A percentile compares a stretch with the other conserved stretches of the same genome.
Evolutionary conservation across 2,329 filamentous ascomycete genomes (phyloP).

Genomic region (Penicillium fuscoglaucum): DNA sequence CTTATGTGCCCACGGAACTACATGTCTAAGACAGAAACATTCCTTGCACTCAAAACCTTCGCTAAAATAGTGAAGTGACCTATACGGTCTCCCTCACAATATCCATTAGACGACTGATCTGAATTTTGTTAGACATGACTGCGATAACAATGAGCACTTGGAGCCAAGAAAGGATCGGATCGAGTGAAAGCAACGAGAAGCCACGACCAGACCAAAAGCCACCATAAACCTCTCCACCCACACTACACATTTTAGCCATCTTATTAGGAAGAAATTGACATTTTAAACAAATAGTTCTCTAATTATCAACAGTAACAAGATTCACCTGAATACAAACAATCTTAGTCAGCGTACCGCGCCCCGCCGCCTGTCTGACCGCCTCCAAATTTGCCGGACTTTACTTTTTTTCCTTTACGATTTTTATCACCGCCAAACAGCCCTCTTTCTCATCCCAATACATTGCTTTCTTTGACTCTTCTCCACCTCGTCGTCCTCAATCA

Average conservation of each 20-base stretch:
- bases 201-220: too few species aligned
- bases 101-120: neutral
- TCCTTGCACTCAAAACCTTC: neutral
- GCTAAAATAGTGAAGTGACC: neutral
- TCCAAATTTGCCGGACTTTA: conserved; percentile 13
- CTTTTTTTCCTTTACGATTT: conserved; percentile 15
- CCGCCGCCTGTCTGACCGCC: conserved; percentile 7
- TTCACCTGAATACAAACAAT: neutral
- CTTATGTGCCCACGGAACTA: neutral
- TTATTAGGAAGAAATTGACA: neutral
- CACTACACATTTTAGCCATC: neutral
- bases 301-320: neutral
- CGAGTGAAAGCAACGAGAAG: neutral
- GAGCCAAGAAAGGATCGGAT: neutral
- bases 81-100: neutral
- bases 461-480: conserved; percentile 19
- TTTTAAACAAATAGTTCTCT: neutral
- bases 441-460: conserved; percentile 12
- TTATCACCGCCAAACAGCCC: conserved; percentile 14
- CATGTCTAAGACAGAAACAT: neutral
- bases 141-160: neutral
- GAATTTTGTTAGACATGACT: too few species aligned
- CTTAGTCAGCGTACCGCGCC: conserved; percentile 1
- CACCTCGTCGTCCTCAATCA: conserved; percentile 33
- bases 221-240: neutral